These are phyloP conservation scores for Chaetomidium leptoderma DNA, from an alignment of 495 filamentous ascomycete species.

Conservation along the genomic window DNA sequence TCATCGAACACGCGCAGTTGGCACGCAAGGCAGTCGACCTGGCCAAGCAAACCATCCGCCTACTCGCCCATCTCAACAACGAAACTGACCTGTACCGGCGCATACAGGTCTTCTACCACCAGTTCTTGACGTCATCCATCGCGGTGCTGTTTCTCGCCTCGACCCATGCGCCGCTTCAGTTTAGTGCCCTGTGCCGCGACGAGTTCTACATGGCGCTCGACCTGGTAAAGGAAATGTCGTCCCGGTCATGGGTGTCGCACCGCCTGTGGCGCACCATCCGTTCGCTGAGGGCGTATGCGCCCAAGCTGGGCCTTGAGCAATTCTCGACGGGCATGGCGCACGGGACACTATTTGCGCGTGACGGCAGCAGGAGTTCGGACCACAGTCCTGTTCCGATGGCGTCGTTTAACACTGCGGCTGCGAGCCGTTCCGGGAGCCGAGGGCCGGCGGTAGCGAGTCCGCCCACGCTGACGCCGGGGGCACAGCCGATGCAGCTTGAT, in stretches of 20 bases:
- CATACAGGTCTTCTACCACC: conserved; percentile 80
- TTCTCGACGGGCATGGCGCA: conserved; percentile 9
- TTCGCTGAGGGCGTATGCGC: conserved; percentile 72
- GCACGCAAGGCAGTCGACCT: conserved; percentile 70
- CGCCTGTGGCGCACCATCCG: conserved; percentile 79
- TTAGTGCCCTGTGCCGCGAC: conserved; percentile 66
- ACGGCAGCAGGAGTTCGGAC: not conserved
- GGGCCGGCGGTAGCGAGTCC: not conserved
- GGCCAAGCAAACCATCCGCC: conserved; percentile 74
- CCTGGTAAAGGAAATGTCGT: conserved; percentile 72
- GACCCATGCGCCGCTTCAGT: conserved; percentile 73
- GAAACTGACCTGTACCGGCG: conserved; percentile 76
- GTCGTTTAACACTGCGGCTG: not conserved
- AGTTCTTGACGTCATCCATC: conserved; percentile 76
- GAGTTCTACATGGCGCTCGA: conserved; percentile 87
- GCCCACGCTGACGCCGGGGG: not conserved
- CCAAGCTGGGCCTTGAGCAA: conserved; percentile 65
- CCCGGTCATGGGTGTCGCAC: conserved; percentile 72
- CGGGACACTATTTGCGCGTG: not conserved
- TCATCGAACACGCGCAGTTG: conserved; percentile 62
- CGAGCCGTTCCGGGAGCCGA: conserved; percentile 4
- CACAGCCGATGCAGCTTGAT: conserved; percentile 19
- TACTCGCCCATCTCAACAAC: conserved; percentile 69
- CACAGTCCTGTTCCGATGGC: conserved; percentile 5
- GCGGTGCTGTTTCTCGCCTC: conserved; percentile 80